phyloP scores from a whole-genome alignment of 352 stramenopile species.

The Globisporangium alternatum region DNA sequence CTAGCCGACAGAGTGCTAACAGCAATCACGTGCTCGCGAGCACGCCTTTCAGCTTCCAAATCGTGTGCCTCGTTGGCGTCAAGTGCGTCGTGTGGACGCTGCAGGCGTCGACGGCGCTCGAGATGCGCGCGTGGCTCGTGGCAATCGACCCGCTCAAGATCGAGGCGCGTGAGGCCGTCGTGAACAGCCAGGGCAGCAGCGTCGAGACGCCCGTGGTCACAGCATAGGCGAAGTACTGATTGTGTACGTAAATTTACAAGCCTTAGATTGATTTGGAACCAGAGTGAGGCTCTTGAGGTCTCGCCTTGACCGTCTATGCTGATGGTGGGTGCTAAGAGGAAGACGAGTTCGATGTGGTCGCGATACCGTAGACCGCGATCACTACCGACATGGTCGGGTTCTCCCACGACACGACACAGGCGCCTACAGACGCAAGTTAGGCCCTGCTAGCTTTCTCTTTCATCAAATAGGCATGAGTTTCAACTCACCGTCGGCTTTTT shows the following conservation, averaged over 20 bases:
- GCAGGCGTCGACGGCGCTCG: conserved; percentile 58
- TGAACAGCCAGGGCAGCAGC: conserved; percentile 18
- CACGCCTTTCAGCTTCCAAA: conserved; percentile 68
- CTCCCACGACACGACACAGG: conserved; percentile 73
- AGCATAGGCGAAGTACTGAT: conserved; percentile 4
- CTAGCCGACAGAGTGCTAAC: neutral
- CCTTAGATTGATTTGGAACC: too few relatives aligned
- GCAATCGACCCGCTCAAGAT: conserved; percentile 74
- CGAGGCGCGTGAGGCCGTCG: conserved; percentile 28
- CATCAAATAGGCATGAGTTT: neutral
- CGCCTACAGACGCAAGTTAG: conserved; percentile 25
- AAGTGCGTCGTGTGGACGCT: conserved; percentile 75
- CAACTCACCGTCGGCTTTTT: conserved; percentile 59
- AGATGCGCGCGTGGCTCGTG: conserved; percentile 70
- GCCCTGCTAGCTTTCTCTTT: neutral
- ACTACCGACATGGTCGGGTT: conserved; percentile 68
- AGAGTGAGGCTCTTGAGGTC: too few relatives aligned
- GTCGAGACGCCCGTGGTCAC: conserved; percentile 28
- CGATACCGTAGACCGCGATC: conserved; percentile 67
- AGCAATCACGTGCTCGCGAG: conserved; percentile 7
- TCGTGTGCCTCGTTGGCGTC: conserved; percentile 43
- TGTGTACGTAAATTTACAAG: neutral
- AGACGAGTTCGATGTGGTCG: conserved; percentile 26
- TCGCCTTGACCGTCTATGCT: too few relatives aligned
- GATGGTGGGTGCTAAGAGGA: neutral